Evolutionary conservation across 148 eudicot species (phyloP).

Genomic region (Fagopyrum homotropicum): DNA sequence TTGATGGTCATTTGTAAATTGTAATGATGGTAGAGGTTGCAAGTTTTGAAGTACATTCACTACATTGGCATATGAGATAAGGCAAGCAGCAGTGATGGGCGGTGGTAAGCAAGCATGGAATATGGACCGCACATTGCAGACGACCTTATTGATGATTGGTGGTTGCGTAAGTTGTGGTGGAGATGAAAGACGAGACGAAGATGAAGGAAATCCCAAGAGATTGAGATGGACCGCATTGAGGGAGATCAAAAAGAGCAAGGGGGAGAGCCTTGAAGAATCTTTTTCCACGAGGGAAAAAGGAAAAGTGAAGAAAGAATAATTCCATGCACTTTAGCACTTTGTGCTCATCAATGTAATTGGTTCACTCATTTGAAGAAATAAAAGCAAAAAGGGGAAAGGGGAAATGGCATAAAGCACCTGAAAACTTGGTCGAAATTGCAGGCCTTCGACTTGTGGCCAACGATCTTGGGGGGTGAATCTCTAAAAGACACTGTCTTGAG

Average conservation of each 20-base stretch:
- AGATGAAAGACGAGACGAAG: not conserved
- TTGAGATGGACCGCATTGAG: not conserved
- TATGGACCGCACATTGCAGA: not conserved
- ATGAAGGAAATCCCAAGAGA: constrained; percentile 1
- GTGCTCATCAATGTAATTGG: not conserved
- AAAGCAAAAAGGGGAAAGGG: not conserved
- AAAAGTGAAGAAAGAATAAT: constrained; percentile 5
- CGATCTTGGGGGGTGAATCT: not conserved
- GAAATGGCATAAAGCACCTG: not conserved
- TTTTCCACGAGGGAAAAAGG: not conserved
- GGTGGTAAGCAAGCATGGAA: not conserved
- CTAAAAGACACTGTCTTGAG: not conserved
- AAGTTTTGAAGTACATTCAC: too few species aligned
- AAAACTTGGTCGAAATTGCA: not conserved
- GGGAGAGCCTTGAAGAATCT: not conserved
- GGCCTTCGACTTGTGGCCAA: not conserved
- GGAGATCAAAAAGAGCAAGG: constrained; percentile 7
- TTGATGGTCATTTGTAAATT: too few species aligned
- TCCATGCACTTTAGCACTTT: constrained; percentile 2
- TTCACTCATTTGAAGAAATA: not conserved
- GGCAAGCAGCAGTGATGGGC: too few species aligned
- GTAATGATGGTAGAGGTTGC: too few species aligned
- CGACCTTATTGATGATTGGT: not conserved
- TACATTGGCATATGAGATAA: too few species aligned
- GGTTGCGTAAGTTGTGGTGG: not conserved